These are phyloP conservation scores for Coniochaeta sp. DNA, from an alignment of 2,329 filamentous ascomycete species.

Conservation along the genomic window DNA sequence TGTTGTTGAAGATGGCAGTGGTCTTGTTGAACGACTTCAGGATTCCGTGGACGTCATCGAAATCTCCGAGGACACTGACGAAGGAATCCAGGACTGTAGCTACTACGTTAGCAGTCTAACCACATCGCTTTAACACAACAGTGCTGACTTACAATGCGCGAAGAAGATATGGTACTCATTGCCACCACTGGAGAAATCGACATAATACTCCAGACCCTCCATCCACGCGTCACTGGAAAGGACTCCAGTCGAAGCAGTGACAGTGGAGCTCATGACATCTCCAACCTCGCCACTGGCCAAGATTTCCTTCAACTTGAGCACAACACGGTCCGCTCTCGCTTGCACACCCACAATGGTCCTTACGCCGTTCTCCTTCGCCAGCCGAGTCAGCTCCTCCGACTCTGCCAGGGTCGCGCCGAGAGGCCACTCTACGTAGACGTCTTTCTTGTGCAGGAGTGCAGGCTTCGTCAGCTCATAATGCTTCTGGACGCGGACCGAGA, in stretches of 20 bases:
- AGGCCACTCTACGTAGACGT: conserved; percentile 43
- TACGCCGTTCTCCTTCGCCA: conserved; percentile 31
- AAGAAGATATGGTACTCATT: conserved; percentile 19
- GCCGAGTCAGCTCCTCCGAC: conserved; percentile 31
- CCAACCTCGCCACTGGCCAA: conserved; percentile 35
- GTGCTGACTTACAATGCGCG: conserved; percentile 25
- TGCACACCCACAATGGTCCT: conserved; percentile 41
- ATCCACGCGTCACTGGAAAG: conserved; percentile 11
- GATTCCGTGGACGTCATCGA: conserved; percentile 16
- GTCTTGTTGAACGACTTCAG: conserved; percentile 17
- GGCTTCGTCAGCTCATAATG: conserved; percentile 34
- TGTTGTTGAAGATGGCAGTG: conserved; percentile 14
- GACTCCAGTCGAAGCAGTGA: conserved; percentile 8
- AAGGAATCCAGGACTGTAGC: conserved; percentile 24
- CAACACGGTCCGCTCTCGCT: conserved; percentile 29
- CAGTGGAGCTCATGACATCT: conserved; percentile 27
- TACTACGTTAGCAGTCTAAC: too few relatives aligned
- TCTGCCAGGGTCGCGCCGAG: conserved; percentile 31
- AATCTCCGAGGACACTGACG: conserved; percentile 23
- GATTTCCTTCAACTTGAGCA: conserved; percentile 33
- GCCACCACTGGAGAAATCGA: conserved; percentile 15
- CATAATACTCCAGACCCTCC: conserved; percentile 13
- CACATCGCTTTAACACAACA: too few relatives aligned
- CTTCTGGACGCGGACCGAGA: conserved; percentile 32
- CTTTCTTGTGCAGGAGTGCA: conserved; percentile 35